Conservation (phyloP, 768 basidiomycete species). For the Inosperma sp. region DNA sequence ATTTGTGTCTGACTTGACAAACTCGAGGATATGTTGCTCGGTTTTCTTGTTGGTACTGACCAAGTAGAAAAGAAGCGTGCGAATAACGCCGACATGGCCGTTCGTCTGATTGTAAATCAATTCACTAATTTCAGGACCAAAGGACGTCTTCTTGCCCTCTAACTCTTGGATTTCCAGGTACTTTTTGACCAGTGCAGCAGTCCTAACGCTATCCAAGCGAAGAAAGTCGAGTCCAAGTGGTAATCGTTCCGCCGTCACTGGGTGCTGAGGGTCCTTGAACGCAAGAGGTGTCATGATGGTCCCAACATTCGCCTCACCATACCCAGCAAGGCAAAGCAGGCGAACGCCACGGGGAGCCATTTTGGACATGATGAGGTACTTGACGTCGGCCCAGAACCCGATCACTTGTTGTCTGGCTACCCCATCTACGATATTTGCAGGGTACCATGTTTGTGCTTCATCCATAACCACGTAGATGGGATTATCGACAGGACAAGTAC, state of each 20-base stretch:
- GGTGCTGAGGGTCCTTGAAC: not conserved
- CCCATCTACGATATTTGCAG: not conserved
- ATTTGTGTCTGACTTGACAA: not conserved
- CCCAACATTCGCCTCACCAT: conserved; percentile 1
- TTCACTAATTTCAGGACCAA: not conserved
- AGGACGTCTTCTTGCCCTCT: not conserved
- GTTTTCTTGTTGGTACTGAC: not conserved
- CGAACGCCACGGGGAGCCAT: not conserved
- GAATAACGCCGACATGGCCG: conserved; percentile 2
- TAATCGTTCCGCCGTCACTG: not conserved
- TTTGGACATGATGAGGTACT: not conserved
- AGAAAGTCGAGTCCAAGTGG: conserved; percentile 4
- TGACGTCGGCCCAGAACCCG: not conserved
- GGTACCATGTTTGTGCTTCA: not conserved
- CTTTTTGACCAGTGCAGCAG: conserved; percentile 2
- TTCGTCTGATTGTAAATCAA: conserved; percentile 1
- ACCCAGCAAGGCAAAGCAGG: not conserved
- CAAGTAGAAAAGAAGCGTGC: not conserved
- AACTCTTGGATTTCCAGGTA: not conserved
- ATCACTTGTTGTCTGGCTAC: not conserved
- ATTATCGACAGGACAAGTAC: not conserved
- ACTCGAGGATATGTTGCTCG: not conserved
- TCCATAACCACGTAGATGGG: not conserved
- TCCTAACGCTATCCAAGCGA: not conserved
- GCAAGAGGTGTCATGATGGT: not conserved